Conservation (phyloP, 1,284 basidiomycete genomes). For the Trichosporon sp. region DNA sequence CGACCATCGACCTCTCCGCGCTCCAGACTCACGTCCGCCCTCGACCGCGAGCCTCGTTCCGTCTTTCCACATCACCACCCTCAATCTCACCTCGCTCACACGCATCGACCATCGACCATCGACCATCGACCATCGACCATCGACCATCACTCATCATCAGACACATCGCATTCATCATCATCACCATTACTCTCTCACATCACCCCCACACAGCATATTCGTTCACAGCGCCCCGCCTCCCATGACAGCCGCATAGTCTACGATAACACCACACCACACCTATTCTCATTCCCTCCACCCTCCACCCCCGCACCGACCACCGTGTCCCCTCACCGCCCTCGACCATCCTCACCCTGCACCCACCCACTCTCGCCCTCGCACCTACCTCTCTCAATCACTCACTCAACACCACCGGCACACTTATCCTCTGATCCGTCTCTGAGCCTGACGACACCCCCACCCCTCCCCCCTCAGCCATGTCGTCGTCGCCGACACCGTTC, state of each 20-base stretch:
- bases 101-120: not conserved
- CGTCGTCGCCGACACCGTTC: slow-evolving; percentile 24
- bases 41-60: not conserved
- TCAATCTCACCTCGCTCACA: not conserved
- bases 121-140: no score
- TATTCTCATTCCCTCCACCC: slow-evolving; percentile 1
- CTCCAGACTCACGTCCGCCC: not conserved
- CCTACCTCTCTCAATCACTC: not conserved
- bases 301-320: slow-evolving; percentile 17
- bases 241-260: not conserved
- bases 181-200: not conserved
- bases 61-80: slow-evolving; percentile 7
- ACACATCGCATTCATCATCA: not conserved
- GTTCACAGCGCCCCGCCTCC: not conserved
- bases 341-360: slow-evolving; percentile 16
- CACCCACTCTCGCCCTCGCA: slow-evolving; percentile 8
- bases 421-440: not conserved
- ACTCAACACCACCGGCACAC: not conserved
- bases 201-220: no score
- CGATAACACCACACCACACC: not conserved
- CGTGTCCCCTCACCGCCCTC: slow-evolving; percentile 8
- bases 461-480: slow-evolving; percentile 17
- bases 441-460: not conserved
- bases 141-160: not conserved
- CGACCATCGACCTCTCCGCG: not conserved